Percentiles rank a stretch among this genome's conserved stretches.
These are phyloP conservation scores for Colletotrichum falcatum DNA, from an alignment of 2,329 filamentous ascomycete genomes.

Conservation along the genomic window DNA sequence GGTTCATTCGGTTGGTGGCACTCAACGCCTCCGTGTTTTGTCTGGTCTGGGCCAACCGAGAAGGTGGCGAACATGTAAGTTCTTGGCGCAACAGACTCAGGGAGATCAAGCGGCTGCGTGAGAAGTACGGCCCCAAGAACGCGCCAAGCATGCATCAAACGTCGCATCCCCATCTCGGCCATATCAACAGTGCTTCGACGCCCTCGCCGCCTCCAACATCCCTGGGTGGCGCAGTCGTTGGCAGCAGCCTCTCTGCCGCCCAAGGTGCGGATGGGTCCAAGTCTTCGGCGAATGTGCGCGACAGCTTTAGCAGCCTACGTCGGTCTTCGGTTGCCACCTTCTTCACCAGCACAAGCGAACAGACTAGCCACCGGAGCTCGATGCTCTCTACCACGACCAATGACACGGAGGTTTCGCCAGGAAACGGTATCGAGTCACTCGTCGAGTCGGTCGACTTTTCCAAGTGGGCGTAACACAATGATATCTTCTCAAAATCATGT, in stretches of 20 bases:
- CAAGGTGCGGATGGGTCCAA: slow-evolving; percentile 50
- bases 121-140: slow-evolving; percentile 68
- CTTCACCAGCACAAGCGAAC: slow-evolving; percentile 68
- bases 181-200: slow-evolving; percentile 46
- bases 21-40: slow-evolving; percentile 96
- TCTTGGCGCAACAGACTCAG: slow-evolving; percentile 90
- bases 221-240: slow-evolving; percentile 47
- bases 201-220: slow-evolving; percentile 49
- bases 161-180: slow-evolving; percentile 41
- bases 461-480: slow-evolving; percentile 50
- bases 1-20: slow-evolving; percentile 88
- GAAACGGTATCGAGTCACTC: slow-evolving; percentile 47
- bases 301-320: slow-evolving; percentile 71
- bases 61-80: slow-evolving; percentile 85
- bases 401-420: slow-evolving; percentile 62
- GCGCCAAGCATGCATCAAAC: slow-evolving; percentile 47
- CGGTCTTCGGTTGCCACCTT: slow-evolving; percentile 75
- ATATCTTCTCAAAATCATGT: slow-evolving; percentile 8
- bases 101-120: slow-evolving; percentile 85
- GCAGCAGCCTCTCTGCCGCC: slow-evolving; percentile 29
- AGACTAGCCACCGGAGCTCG: slow-evolving; percentile 69
- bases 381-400: slow-evolving; percentile 65
- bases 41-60: slow-evolving; percentile 84
- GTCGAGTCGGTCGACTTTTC: slow-evolving; percentile 56
- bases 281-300: slow-evolving; percentile 64